Evolutionary conservation across 2,329 filamentous ascomycete species (phyloP).

Genomic region (Xylariaceae sp.): DNA sequence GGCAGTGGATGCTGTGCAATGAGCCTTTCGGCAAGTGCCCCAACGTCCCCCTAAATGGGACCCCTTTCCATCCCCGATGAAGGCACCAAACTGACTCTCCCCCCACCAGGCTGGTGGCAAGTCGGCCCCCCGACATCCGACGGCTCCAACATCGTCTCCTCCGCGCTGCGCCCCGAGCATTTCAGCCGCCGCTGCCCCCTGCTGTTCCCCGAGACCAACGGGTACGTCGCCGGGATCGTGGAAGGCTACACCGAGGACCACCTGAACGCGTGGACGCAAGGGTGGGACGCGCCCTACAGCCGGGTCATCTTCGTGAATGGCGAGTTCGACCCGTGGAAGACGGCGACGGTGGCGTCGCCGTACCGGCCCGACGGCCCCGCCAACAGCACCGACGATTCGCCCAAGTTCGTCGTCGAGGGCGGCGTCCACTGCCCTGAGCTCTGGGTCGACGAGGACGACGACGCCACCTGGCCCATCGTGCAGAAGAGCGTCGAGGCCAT

Average conservation of each 20-base stretch:
- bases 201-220: slow-evolving; percentile 33
- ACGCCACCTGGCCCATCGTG: slow-evolving; percentile 5
- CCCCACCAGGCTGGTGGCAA: slow-evolving; percentile 9
- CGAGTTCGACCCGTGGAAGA: slow-evolving; percentile 26
- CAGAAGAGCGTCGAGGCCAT: slow-evolving; percentile 11
- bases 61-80: neutral
- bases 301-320: slow-evolving; percentile 26
- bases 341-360: slow-evolving; percentile 11
- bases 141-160: slow-evolving; percentile 12
- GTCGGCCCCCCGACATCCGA: slow-evolving; percentile 33
- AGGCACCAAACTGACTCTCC: neutral
- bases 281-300: slow-evolving; percentile 23
- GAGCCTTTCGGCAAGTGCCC: slow-evolving; percentile 28
- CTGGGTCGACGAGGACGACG: slow-evolving; percentile 3
- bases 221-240: slow-evolving; percentile 10
- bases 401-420: slow-evolving; percentile 10
- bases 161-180: slow-evolving; percentile 13
- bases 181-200: slow-evolving; percentile 35
- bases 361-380: slow-evolving; percentile 11
- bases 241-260: slow-evolving; percentile 12
- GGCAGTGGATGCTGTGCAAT: slow-evolving; percentile 44
- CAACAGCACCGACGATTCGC: slow-evolving; percentile 8
- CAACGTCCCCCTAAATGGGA: slow-evolving; percentile 1
- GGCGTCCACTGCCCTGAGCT: slow-evolving; percentile 13
- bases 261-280: slow-evolving; percentile 19